Base-by-base conservation (phyloP, 2,329 filamentous ascomycete genomes). In the Apiospora aurea region DNA sequence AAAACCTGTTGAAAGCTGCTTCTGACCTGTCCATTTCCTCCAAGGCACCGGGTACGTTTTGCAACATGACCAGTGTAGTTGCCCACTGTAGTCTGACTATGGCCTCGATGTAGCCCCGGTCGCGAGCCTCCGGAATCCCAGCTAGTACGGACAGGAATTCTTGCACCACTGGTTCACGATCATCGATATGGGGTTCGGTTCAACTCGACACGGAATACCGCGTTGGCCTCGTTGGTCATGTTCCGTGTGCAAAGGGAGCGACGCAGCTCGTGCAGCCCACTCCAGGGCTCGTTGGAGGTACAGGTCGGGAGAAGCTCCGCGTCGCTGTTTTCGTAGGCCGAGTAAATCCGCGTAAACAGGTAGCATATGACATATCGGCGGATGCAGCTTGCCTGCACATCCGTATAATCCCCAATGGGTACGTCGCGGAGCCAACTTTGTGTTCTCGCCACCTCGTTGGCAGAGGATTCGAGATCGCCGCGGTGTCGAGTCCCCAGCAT, bases 11-110 rank as follows among this genome's bases (percentile, higher is more conserved):
- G 34, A 64, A 64, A 4, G 57, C 57, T 14, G 57, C 57, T 18
- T 64, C 57, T 2, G 57, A 64, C 57, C 21, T 24, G 18, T 64
- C 57, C 18, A 64, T n/a, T n/a, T 64, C 57, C 57, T 64, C 57
- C 18, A n/a, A 13, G 1, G 29, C 57, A 41, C 34, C 18, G 10
- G 34, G 21, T 11, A 41, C 18, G 18, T 41, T 24, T 10, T 64
- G 57, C 21, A 41, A 4, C 57, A 64, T 64, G 34, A 64, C 29
- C 7, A 64, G 34, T 8, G 57, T 64, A 6, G n/a, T 64, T 8
- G 29, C 34, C 57, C 57, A 64, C 10, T 64, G 57, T 4, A 64
- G 34, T 14, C 57, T 11, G 34, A 64, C 57, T 13, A 41, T 4
- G 21, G 57, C 57, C 34, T 64, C 57, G 16, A 41, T 41, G 13